These are phyloP conservation scores for Silene noctiflora DNA, from an alignment of 179 eudicot genomes.

Conservation along the genomic window DNA sequence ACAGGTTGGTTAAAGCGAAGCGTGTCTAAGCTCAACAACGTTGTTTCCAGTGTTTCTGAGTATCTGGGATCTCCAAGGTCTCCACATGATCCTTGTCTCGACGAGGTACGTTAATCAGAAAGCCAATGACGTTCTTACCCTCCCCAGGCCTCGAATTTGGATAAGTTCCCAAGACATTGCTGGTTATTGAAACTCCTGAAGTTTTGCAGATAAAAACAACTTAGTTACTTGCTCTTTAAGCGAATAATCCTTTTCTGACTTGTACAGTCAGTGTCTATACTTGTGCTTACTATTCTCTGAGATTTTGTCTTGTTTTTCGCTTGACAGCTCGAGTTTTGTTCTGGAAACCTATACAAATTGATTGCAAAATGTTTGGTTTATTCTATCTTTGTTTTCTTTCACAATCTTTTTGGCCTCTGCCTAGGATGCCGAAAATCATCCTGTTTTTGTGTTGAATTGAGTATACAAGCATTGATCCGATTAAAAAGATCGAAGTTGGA, in stretches of 20 bases:
- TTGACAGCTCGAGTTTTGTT: background rate
- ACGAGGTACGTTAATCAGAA: conserved; percentile 55
- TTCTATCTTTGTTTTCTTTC: background rate
- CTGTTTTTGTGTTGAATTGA: too few relatives aligned
- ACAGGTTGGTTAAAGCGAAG: conserved; percentile 71
- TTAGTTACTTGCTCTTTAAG: background rate
- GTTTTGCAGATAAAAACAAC: conserved; percentile 2
- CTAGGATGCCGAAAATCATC: too few relatives aligned
- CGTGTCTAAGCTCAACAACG: conserved; percentile 61
- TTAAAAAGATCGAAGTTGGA: too few relatives aligned
- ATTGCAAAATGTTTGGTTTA: background rate
- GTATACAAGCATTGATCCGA: too few relatives aligned
- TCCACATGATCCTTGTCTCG: conserved; percentile 50
- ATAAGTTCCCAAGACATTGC: conserved; percentile 2
- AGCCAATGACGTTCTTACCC: background rate
- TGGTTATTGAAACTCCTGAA: conserved; percentile 8
- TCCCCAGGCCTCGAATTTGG: background rate
- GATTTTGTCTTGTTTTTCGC: background rate
- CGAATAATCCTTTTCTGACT: background rate
- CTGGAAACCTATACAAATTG: background rate
- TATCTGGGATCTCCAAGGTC: conserved; percentile 51
- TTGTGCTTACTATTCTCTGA: background rate
- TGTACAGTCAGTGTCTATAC: conserved; percentile 3
- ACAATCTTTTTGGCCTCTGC: too few relatives aligned
- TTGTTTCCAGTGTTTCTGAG: conserved; percentile 51